These are phyloP conservation scores for Chytridium lagenaria DNA, from an alignment of 371 early-diverging fungal genomes.

Conservation along the genomic window DNA sequence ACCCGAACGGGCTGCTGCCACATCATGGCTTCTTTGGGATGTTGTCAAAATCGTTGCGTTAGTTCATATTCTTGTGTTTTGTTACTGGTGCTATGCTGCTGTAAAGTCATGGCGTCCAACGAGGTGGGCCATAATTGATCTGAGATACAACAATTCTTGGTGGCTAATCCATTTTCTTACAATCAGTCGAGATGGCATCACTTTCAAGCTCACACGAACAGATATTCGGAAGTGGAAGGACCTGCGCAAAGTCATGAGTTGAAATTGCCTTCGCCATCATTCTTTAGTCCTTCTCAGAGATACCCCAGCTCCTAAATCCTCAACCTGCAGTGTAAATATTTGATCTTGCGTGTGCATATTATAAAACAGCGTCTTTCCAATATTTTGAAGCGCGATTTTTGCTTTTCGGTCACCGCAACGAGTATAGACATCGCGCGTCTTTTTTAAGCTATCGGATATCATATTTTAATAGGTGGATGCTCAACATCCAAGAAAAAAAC, in stretches of 20 bases:
- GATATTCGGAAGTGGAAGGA: conserved; percentile 16
- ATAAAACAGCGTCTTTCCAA: too few species aligned
- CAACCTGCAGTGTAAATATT: too few species aligned
- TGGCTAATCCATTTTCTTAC: background rate
- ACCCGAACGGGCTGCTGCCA: too few species aligned
- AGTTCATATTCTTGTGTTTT: background rate
- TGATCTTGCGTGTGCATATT: too few species aligned
- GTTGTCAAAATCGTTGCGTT: background rate
- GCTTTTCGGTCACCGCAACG: too few species aligned
- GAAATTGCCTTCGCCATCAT: background rate
- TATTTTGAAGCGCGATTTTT: too few species aligned
- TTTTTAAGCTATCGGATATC: too few species aligned
- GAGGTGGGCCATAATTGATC: background rate
- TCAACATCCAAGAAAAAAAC: background rate
- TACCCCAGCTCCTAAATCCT: too few species aligned
- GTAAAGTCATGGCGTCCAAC: background rate
- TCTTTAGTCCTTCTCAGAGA: too few species aligned
- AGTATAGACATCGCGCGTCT: too few species aligned
- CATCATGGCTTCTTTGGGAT: too few species aligned
- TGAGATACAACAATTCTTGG: background rate
- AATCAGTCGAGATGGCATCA: background rate
- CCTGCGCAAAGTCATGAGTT: background rate
- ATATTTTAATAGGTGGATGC: too few species aligned
- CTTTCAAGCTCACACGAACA: conserved; percentile 12
- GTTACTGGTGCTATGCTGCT: background rate